Percentiles rank a stretch among this genome's conserved stretches.
Conservation (phyloP, 1,284 basidiomycete species). For the Ceratobasidium sp. region DNA sequence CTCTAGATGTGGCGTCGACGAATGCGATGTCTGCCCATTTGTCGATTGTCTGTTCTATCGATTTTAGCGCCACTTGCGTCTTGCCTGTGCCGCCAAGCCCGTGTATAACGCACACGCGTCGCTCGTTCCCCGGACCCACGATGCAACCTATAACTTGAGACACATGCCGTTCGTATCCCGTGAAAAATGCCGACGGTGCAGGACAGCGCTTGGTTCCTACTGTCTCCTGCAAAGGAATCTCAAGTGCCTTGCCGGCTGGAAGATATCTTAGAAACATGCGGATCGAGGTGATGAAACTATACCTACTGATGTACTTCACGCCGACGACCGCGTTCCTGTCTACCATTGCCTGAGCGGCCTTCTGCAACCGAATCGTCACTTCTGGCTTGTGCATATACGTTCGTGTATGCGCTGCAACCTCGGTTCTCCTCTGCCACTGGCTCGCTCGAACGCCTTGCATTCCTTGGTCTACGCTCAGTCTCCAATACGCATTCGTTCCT, state of each 20-base stretch:
- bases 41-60: neutral
- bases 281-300: too few relatives aligned
- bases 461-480: constrained; percentile 1
- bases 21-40: constrained; percentile 8
- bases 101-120: constrained; percentile 25
- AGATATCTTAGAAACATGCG: too few relatives aligned
- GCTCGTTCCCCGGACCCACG: neutral
- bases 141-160: neutral
- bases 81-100: constrained; percentile 34
- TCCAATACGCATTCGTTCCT: neutral
- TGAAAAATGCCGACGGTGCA: neutral
- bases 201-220: neutral
- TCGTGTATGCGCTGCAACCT: constrained; percentile 4
- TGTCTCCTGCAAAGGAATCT: neutral
- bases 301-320: neutral
- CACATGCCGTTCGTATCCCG: neutral
- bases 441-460: neutral
- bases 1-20: constrained; percentile 23
- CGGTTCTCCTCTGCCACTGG: constrained; percentile 1
- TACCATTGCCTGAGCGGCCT: neutral
- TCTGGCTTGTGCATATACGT: neutral
- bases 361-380: neutral
- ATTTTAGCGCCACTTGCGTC: constrained; percentile 14
- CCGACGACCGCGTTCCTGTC: neutral
- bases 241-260: neutral